These are phyloP conservation scores for Pestalotiopsis sp. DNA, from an alignment of 2,329 filamentous ascomycete species.

Conservation along the genomic window DNA sequence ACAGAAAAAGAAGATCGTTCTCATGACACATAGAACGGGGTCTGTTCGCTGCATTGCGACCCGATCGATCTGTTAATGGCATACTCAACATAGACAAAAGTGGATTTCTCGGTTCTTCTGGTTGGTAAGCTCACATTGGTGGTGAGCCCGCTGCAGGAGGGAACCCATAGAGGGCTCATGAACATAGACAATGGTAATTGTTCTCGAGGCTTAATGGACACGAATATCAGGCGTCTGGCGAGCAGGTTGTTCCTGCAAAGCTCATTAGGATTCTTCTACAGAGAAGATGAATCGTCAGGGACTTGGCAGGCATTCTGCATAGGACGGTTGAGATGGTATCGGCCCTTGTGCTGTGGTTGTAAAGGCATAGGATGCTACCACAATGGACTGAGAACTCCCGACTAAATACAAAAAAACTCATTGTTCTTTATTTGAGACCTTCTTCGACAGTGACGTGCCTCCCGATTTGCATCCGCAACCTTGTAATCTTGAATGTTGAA, in stretches of 20 bases:
- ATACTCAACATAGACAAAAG: slow-evolving; percentile 62
- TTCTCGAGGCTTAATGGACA: slow-evolving; percentile 28
- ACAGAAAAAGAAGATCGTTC: slow-evolving; percentile 23
- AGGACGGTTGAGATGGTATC: slow-evolving; percentile 35
- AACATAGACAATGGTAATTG: slow-evolving; percentile 35
- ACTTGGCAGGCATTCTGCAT: slow-evolving; percentile 28
- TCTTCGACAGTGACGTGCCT: neutral
- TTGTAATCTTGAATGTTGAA: neutral
- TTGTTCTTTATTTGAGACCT: slow-evolving; percentile 17
- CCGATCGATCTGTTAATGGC: slow-evolving; percentile 33
- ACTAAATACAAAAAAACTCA: slow-evolving; percentile 38
- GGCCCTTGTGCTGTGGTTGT: slow-evolving; percentile 36
- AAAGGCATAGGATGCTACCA: slow-evolving; percentile 34
- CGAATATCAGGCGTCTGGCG: slow-evolving; percentile 31
- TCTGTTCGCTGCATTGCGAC: slow-evolving; percentile 29
- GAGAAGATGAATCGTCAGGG: slow-evolving; percentile 21
- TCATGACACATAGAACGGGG: slow-evolving; percentile 35
- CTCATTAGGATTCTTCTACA: slow-evolving; percentile 2
- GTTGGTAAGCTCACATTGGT: slow-evolving; percentile 33
- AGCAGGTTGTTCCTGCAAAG: slow-evolving; percentile 32
- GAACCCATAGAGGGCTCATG: slow-evolving; percentile 32
- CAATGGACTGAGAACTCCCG: slow-evolving; percentile 44
- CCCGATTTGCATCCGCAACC: neutral
- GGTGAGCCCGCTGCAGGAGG: slow-evolving; percentile 24
- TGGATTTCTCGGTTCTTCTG: slow-evolving; percentile 65